Evolutionary conservation across 83 land plant species (phyloP).

Genomic region (Picea abies): DNA sequence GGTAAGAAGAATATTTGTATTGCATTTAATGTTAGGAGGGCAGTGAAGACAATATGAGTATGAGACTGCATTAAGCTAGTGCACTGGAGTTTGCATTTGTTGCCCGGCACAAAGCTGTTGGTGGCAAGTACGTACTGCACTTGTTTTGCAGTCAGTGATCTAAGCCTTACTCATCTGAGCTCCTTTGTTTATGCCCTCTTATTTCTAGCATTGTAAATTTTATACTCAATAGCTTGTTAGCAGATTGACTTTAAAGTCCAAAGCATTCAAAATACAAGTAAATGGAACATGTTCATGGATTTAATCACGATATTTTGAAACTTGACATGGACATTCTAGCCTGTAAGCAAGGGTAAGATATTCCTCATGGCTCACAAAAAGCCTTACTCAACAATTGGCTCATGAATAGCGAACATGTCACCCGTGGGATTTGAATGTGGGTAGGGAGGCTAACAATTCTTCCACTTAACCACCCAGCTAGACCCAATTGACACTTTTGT

Average conservation of each 20-base stretch:
- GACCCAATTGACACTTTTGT: background rate
- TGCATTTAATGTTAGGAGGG: background rate
- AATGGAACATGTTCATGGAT: background rate
- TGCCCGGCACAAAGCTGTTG: conserved; percentile 7
- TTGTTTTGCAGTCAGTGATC: conserved; percentile 6
- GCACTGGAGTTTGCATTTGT: background rate
- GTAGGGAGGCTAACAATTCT: no score
- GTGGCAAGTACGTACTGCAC: conserved; percentile 1
- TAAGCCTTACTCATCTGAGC: conserved; percentile 16
- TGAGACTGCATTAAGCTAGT: background rate
- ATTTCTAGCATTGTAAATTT: background rate
- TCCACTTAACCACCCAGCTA: no score
- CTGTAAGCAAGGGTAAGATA: no score
- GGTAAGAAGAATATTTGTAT: background rate
- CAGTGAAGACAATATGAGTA: background rate
- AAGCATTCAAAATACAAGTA: background rate
- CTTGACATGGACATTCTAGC: background rate
- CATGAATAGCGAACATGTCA: no score
- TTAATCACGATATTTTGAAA: background rate
- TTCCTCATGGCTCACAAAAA: no score
- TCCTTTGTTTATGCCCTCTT: background rate
- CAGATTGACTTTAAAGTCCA: background rate
- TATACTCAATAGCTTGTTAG: background rate
- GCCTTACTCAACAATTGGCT: no score
- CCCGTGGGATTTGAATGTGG: no score